Base-by-base conservation (phyloP, 352 stramenopile genomes). In the Phytophthora sojae region DNA sequence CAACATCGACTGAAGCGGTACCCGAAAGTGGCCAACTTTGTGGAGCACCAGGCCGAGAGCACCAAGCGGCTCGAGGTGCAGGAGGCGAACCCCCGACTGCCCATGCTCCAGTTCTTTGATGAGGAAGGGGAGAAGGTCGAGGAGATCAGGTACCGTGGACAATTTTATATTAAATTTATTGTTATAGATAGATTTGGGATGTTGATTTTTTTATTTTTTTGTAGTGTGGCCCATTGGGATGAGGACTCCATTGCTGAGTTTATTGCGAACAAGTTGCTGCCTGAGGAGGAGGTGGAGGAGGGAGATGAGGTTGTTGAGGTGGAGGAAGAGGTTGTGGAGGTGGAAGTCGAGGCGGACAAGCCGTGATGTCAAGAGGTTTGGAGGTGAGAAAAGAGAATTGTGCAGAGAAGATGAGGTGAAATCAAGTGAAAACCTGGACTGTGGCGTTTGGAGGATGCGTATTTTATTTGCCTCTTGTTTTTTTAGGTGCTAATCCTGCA, bases 191-290 rank as follows among this genome's bases (percentile, higher is more conserved):
- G 35, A 44, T 14, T 44, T 44, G 3, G 35, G 35, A 17, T 44
- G 35, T 6, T 44, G 12, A 44, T 44, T 1, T 44, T 4, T 39
- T 39, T 39, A 8, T 39, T 44, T 58, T 47, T 65, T 66, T 32
- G 32, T 23, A 93, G 85, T 64, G 86, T 93, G 60, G 80, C 83
- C 42, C 79, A 84, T 53, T 93, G 85, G 85, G 82, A 93, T 30
- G 85, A 93, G 64, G 80, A 89, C 26, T 85, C 85, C 6, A 91
- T 93, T 71, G 76, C 77, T 7, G 85, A 93, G 79, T 92, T 91
- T 56, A 83, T 93, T 49, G 75, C 67, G 23, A 83, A 81, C 7
- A 93, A 93, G 60, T 32, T 93, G 49, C 67, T 81, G 59, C 57
- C 65, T 29, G 58, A 76, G 8, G 68, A 79, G 6, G 55, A 67